Conservation (phyloP, 2,329 filamentous ascomycete genomes). For the Neonectria hederae region DNA sequence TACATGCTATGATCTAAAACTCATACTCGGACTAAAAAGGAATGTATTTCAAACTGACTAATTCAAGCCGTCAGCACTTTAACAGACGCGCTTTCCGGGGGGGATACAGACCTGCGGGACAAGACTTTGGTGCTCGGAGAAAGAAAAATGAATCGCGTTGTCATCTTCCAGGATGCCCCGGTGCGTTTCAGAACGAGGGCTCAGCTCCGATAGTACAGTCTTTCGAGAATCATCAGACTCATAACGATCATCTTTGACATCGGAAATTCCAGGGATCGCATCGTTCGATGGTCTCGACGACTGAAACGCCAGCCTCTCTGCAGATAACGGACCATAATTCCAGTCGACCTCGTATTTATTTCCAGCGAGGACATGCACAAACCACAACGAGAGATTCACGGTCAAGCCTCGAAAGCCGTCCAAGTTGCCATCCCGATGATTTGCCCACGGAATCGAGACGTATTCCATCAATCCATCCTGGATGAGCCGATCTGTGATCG, state of each 20-base stretch:
- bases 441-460: conserved; percentile 27
- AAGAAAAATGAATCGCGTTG: background rate
- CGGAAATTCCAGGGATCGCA: background rate
- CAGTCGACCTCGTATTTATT: conserved; percentile 23
- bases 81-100: background rate
- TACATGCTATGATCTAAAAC: no score
- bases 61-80: background rate
- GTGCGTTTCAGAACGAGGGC: background rate
- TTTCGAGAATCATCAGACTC: background rate
- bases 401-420: conserved; percentile 7
- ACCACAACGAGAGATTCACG: conserved; percentile 30
- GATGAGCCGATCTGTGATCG: conserved; percentile 3
- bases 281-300: background rate
- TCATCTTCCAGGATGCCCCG: background rate
- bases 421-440: conserved; percentile 2
- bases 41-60: background rate
- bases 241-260: background rate
- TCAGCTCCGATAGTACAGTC: background rate
- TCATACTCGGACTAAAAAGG: no score
- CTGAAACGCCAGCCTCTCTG: background rate
- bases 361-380: conserved; percentile 27
- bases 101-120: background rate
- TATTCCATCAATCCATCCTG: conserved; percentile 30
- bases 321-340: conserved; percentile 13
- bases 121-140: background rate